Conservation (phyloP, 768 basidiomycete species). For the Lepiota venenata region DNA sequence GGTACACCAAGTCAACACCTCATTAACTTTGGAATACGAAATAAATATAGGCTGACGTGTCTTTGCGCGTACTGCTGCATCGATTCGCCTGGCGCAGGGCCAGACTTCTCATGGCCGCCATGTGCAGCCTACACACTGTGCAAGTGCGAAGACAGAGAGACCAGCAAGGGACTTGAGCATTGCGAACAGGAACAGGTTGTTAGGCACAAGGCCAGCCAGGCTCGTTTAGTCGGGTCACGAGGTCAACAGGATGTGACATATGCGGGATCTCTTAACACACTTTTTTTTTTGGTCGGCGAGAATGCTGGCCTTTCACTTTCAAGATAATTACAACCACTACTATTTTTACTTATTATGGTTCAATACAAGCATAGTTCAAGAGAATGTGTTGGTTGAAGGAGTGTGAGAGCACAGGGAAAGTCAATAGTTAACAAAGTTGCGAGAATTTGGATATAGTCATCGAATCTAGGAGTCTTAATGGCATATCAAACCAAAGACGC, state of each 20-base stretch:
- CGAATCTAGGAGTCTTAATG: too few relatives aligned
- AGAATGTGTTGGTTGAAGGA: too few relatives aligned
- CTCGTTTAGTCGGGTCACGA: neutral
- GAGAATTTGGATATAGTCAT: neutral
- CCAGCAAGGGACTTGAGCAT: conserved; percentile 49
- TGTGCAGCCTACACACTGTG: conserved; percentile 40
- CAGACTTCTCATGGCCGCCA: conserved; percentile 55
- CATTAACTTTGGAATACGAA: neutral
- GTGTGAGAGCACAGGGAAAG: too few relatives aligned
- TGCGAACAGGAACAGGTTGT: conserved; percentile 13
- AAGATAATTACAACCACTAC: too few relatives aligned
- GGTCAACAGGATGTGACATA: too few relatives aligned
- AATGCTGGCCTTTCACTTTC: neutral
- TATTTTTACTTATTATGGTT: too few relatives aligned
- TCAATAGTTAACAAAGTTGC: neutral
- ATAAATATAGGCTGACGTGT: conserved; percentile 64
- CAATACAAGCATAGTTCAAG: too few relatives aligned
- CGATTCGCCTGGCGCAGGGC: conserved; percentile 53
- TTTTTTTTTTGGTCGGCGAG: neutral
- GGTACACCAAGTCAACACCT: conserved; percentile 6
- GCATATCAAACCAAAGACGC: neutral
- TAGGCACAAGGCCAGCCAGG: neutral
- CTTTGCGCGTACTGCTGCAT: conserved; percentile 81
- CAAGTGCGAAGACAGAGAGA: conserved; percentile 32
- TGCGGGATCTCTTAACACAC: too few relatives aligned